Evolutionary conservation across 345 rosid species (phyloP).

Genomic region (Mallotus nudiflorus): DNA sequence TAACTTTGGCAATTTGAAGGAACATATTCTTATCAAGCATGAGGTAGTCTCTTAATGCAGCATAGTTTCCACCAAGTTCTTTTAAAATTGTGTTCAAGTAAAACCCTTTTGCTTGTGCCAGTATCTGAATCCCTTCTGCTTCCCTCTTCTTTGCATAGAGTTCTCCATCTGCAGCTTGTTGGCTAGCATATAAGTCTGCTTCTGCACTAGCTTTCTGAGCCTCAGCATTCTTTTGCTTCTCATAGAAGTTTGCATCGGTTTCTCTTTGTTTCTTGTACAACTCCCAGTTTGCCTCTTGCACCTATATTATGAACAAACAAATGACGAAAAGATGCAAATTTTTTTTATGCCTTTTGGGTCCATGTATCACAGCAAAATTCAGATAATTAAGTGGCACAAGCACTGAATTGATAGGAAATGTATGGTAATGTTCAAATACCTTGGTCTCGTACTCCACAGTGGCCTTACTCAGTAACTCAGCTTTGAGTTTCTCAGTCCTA

Average conservation of each 20-base stretch:
- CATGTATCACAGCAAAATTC: not conserved
- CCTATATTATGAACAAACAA: constrained; percentile 6
- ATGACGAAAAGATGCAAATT: not conserved
- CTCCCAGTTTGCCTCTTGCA: constrained; percentile 28
- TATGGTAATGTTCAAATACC: not conserved
- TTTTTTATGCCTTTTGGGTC: not conserved
- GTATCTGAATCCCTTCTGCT: constrained; percentile 17
- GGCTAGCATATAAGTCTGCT: constrained; percentile 13
- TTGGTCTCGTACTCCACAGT: constrained; percentile 23
- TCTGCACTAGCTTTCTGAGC: constrained; percentile 16
- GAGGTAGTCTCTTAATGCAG: constrained; percentile 16
- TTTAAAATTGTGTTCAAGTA: constrained; percentile 19
- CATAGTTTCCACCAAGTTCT: constrained; percentile 17
- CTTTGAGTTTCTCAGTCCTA: constrained; percentile 19
- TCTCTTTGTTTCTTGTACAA: constrained; percentile 23
- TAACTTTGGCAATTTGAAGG: constrained; percentile 20
- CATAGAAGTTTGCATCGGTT: constrained; percentile 13
- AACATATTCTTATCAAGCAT: constrained; percentile 20
- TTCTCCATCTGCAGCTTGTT: constrained; percentile 22
- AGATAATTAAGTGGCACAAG: too few species aligned
- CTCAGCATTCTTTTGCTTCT: constrained; percentile 4
- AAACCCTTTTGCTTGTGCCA: constrained; percentile 26
- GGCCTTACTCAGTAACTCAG: constrained; percentile 17
- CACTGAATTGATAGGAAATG: too few species aligned
- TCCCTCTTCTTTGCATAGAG: constrained; percentile 19